Evolutionary conservation across 2,329 filamentous ascomycete genomes (phyloP).

Genomic region (Magnaporthiopsis rhizophila): DNA sequence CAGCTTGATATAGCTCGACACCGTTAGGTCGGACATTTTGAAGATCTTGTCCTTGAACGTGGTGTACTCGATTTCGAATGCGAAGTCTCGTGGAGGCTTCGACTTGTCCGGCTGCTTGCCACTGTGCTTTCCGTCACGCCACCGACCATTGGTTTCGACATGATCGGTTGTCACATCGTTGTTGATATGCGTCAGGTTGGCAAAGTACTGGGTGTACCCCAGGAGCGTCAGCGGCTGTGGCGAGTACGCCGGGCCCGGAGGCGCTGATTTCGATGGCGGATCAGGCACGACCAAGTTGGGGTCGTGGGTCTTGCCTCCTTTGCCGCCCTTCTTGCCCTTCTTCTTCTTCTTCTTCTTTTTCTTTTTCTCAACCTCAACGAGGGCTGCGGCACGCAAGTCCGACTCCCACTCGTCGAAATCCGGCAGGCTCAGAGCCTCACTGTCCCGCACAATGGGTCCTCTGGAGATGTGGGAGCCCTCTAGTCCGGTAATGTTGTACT

Average conservation of each 20-base stretch:
- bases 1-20: slow-evolving; percentile 70
- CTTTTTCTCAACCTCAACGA: slow-evolving; percentile 23
- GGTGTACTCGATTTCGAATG: slow-evolving; percentile 78
- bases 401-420: slow-evolving; percentile 11
- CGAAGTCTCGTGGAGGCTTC: slow-evolving; percentile 55
- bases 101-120: slow-evolving; percentile 46
- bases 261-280: slow-evolving; percentile 61
- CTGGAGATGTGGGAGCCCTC: slow-evolving; percentile 46
- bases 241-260: slow-evolving; percentile 84
- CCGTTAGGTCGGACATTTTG: slow-evolving; percentile 72
- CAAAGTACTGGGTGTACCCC: slow-evolving; percentile 84
- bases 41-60: slow-evolving; percentile 72
- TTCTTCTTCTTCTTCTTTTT: slow-evolving; percentile 31
- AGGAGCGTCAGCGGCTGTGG: slow-evolving; percentile 72
- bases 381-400: slow-evolving; percentile 7
- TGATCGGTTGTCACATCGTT: slow-evolving; percentile 46
- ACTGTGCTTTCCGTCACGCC: slow-evolving; percentile 57
- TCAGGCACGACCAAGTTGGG: slow-evolving; percentile 59
- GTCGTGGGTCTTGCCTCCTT: slow-evolving; percentile 43
- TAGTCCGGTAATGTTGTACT: slow-evolving; percentile 84
- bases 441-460: slow-evolving; percentile 15
- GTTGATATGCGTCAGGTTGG: slow-evolving; percentile 88
- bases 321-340: slow-evolving; percentile 35
- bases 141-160: slow-evolving; percentile 29
- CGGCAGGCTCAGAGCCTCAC: slow-evolving; percentile 19